Evolutionary conservation across 176 grass and related monocot genomes (phyloP).

Genomic region (Stipa capillata): DNA sequence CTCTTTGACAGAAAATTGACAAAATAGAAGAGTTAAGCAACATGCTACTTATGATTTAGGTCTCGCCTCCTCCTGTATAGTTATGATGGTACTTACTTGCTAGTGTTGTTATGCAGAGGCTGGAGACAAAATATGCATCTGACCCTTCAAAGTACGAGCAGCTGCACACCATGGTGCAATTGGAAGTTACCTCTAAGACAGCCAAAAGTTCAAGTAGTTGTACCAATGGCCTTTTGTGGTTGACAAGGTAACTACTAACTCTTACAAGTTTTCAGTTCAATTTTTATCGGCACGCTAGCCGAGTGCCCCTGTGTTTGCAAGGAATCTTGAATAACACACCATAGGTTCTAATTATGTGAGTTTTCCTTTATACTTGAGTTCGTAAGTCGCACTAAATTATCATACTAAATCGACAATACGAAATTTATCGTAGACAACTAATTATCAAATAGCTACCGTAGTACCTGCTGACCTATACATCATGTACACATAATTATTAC

Average conservation of each 20-base stretch:
- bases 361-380: no score
- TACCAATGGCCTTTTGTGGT: slow-evolving; percentile 71
- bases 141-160: slow-evolving; percentile 65
- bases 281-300: neutral
- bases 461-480: no score
- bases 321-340: no score
- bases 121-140: slow-evolving; percentile 63
- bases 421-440: no score
- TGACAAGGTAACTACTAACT: slow-evolving; percentile 55
- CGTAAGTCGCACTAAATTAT: no score
- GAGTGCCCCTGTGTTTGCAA: no score
- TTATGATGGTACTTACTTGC: neutral
- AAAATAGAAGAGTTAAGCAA: neutral
- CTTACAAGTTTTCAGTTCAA: neutral
- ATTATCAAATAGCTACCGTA: no score
- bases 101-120: slow-evolving; percentile 37
- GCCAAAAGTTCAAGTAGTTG: slow-evolving; percentile 72
- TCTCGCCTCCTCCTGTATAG: neutral
- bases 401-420: no score
- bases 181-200: slow-evolving; percentile 66
- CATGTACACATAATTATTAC: no score
- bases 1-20: neutral
- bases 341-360: no score
- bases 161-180: slow-evolving; percentile 63
- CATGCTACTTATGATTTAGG: neutral